phyloP scores from a whole-genome alignment of 139 green algal species.

The Tetraselmis chui region DNA sequence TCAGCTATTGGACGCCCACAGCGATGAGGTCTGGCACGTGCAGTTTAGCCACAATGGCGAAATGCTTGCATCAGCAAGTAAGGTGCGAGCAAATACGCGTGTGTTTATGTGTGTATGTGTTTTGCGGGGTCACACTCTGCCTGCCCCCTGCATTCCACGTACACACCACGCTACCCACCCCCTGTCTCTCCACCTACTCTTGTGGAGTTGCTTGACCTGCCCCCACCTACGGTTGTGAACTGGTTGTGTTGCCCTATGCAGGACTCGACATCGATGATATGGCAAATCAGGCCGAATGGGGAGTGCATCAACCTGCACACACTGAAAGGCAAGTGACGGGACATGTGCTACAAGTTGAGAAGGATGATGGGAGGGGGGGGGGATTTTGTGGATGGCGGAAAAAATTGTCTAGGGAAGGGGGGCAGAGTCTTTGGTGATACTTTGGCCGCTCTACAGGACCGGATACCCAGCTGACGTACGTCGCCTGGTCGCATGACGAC shows the following conservation, averaged over 20 bases:
- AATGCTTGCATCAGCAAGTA: conserved; percentile 67
- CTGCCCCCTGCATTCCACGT: too few relatives aligned
- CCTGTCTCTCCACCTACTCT: background rate
- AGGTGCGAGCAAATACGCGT: conserved; percentile 27
- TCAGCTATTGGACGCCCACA: conserved; percentile 67
- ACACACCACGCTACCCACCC: background rate
- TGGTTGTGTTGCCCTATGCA: conserved; percentile 5
- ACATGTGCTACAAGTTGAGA: too few relatives aligned
- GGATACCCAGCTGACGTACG: conserved; percentile 5
- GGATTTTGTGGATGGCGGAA: too few relatives aligned
- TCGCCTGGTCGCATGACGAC: conserved; percentile 44
- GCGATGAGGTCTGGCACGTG: conserved; percentile 90
- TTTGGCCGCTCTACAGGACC: conserved; percentile 13
- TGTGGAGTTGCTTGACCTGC: too few relatives aligned
- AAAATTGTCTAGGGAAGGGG: too few relatives aligned
- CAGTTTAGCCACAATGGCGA: conserved; percentile 72
- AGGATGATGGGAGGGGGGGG: too few relatives aligned
- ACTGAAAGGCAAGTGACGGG: background rate
- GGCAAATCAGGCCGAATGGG: conserved; percentile 20
- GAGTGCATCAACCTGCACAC: background rate
- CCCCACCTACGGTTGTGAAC: too few relatives aligned
- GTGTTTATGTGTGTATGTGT: background rate
- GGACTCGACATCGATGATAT: conserved; percentile 59
- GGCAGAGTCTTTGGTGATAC: conserved; percentile 8
- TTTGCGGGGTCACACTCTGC: too few relatives aligned